These are phyloP conservation scores for Telfairia occidentalis DNA, from an alignment of 331 rosid genomes.

Conservation along the genomic window DNA sequence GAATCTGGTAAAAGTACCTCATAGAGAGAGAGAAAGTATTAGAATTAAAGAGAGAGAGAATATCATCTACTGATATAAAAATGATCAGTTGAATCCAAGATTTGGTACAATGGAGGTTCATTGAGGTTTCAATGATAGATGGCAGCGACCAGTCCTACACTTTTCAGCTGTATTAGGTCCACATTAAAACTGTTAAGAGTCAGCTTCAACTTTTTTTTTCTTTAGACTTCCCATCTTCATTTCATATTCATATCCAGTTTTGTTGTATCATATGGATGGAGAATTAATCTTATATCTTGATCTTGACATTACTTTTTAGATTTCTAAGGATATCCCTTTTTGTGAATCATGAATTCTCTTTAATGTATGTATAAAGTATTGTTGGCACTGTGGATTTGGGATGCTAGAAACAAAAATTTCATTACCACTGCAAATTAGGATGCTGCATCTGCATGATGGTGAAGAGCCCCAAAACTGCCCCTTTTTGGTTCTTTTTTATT, in stretches of 20 bases:
- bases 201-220: background rate
- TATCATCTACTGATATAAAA: no score
- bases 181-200: background rate
- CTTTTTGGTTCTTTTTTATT: background rate
- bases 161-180: conserved; percentile 1
- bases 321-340: background rate
- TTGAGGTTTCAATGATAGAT: background rate
- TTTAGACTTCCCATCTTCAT: background rate
- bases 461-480: background rate
- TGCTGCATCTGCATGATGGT: background rate
- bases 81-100: background rate
- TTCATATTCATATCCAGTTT: background rate
- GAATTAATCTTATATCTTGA: background rate
- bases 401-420: conserved; percentile 1
- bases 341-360: background rate
- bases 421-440: background rate
- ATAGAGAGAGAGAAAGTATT: no score
- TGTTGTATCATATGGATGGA: background rate
- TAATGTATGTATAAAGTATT: background rate
- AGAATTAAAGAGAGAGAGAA: background rate
- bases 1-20: background rate
- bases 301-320: background rate
- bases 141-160: background rate
- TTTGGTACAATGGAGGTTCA: background rate
- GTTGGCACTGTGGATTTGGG: background rate